Evolutionary conservation across 441 rosid genomes (phyloP), one percentile per base, ranked within the genome.

Genomic region (Cnidoscolus chayamansa): DNA sequence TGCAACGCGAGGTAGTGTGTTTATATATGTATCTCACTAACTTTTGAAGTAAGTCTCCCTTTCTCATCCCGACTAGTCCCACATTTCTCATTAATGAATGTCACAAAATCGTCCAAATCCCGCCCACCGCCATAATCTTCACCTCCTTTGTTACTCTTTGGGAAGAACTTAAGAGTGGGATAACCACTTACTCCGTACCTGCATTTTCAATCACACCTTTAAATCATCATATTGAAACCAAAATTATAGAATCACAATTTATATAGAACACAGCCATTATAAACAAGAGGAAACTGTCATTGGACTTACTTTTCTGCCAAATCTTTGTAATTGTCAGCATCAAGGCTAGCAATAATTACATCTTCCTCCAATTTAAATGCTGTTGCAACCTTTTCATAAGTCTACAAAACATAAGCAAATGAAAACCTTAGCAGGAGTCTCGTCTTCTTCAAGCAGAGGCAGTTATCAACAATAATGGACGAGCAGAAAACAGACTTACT

Each of bases 131-230:
- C 97, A 67, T 92, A 94, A 17, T 90, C 96, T 80, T 92, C 93
- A 67, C 99, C 99, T 20, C 84, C 98, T 84, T 93, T 95, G 84
- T 93, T 90, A 80, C 85, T 79, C 74, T 86, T 90, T 19, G 99
- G 97, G 71, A 95, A 95, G 81, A 93, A 93, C 69, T 89, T 95
- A 77, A 95, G 68, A 51, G 97, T 93, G 78, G 99, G 99, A 85
- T 20, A 93, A 66, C 97, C 98, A 73, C 95, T 93, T 50, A 93
- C 94, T 74, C 91, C 98, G 63, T 84, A 91, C 86, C 98, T 94
- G 83, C 67, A 75, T 17, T 71, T 50, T 61, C 1, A 66, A 9
- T 62, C 35, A 32, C 10, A 20, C 40, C 63, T 68, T 68, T 48
- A 31, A 8, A 49, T 15, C 40, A 30, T 59, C 47, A 48, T 32